Conservation (phyloP, 169 alveolate species). For the Plasmodium relictum region DNA sequence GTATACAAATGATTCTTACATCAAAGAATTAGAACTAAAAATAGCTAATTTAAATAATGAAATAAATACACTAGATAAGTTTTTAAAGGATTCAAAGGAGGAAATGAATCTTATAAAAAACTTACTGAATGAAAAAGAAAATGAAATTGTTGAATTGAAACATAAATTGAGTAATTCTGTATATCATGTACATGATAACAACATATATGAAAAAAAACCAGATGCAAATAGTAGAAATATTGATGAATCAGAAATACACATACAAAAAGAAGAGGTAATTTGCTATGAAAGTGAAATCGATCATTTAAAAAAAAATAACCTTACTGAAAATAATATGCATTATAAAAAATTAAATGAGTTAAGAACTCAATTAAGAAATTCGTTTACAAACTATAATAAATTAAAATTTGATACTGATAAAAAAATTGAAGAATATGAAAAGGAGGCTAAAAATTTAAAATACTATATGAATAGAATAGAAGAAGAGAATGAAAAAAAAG, state of each 20-base stretch:
- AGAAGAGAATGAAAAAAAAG: conserved; percentile 72
- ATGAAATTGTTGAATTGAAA: conserved; percentile 19
- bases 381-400: conserved; percentile 51
- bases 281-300: conserved; percentile 4
- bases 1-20: conserved; percentile 20
- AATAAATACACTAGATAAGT: conserved; percentile 37
- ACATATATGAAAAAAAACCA: background rate
- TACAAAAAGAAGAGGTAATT: background rate
- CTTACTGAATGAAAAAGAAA: conserved; percentile 36
- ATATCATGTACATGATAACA: background rate
- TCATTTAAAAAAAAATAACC: conserved; percentile 19
- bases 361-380: conserved; percentile 54
- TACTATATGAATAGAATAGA: conserved; percentile 31
- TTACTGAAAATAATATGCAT: conserved; percentile 23
- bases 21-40: conserved; percentile 50
- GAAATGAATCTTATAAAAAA: conserved; percentile 21
- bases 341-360: conserved; percentile 52
- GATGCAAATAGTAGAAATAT: background rate
- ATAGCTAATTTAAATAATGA: conserved; percentile 53
- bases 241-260: conserved; percentile 1
- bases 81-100: conserved; percentile 54
- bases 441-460: conserved; percentile 73
- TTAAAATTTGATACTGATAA: conserved; percentile 62
- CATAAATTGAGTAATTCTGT: background rate
- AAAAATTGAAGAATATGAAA: conserved; percentile 61